Base-by-base conservation (phyloP, 2,329 filamentous ascomycete genomes). In the Periconia macrospinosa region DNA sequence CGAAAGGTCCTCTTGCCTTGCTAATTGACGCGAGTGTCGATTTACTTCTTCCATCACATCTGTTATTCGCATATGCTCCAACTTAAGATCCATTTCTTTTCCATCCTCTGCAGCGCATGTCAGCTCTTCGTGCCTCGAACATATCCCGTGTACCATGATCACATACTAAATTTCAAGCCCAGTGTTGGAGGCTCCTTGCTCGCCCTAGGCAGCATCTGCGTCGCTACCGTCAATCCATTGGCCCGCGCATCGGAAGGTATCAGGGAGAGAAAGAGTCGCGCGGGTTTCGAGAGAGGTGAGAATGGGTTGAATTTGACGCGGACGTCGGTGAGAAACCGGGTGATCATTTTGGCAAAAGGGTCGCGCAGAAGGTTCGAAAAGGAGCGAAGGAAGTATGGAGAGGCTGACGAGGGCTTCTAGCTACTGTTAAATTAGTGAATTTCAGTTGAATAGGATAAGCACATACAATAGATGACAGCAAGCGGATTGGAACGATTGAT, bases 271-370 rank as follows among this genome's bases (percentile, higher is more conserved):
- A 97, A 94, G 48, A 96, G 82, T 42, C 94, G 88, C 40, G 91
- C 92, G 20, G 92, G 88, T 70, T 91, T 92, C 58, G 91, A 87
- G 72, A 83, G 82, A 20, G 83, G 77, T 27, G 86, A 89, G 83
- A 97, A 97, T 40, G 94, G 93, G 77, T 96, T 96, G 86, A 97
- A 97, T 73, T 86, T 86, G 61, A 91, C 88, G 67, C 83, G 86
- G 67, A 97, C 86, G 73, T 91, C 86, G 73, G 92, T 93, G 74
- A 95, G 84, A 79, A 91, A 94, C 72, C 87, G 86, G 55, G 90
- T 93, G 57, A 94, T 90, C 91, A 94, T 94, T 66, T 69, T 72
- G 15, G 72, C 37, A 30, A 7, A 41, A 27, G 20, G 47, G 23
- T 18, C 2, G 40, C 15, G 30, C 44, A 33, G 55, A 45, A 40